phyloP scores from a whole-genome alignment of 495 filamentous ascomycete genomes.

The Penicillium argentinense region DNA sequence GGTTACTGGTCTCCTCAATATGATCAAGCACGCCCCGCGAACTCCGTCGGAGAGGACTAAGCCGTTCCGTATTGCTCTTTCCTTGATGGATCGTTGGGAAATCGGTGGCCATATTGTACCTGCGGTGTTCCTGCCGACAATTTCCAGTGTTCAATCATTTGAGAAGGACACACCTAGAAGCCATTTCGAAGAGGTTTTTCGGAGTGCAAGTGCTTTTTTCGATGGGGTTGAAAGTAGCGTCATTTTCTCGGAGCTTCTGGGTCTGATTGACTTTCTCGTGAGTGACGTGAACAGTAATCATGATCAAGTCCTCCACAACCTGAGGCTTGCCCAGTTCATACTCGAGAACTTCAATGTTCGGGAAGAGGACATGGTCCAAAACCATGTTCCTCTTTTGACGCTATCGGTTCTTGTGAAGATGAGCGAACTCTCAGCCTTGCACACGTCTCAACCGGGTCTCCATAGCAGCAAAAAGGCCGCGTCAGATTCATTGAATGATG shows the following conservation, averaged over 20 bases:
- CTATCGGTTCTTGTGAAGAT: conserved; percentile 64
- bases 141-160: conserved; percentile 73
- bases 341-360: conserved; percentile 86
- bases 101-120: conserved; percentile 88
- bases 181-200: conserved; percentile 81
- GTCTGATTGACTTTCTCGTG: conserved; percentile 37
- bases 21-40: conserved; percentile 60
- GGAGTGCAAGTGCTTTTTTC: conserved; percentile 93
- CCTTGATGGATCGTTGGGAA: conserved; percentile 97
- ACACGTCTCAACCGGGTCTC: conserved; percentile 3
- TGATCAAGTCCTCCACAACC: conserved; percentile 45
- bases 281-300: conserved; percentile 36
- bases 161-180: conserved; percentile 57
- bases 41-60: conserved; percentile 71
- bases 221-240: conserved; percentile 92
- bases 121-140: conserved; percentile 81
- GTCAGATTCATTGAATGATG: conserved; percentile 28
- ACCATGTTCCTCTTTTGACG: conserved; percentile 77
- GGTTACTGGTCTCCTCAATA: conserved; percentile 68
- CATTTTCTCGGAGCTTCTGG: conserved; percentile 83
- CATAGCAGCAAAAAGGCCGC: conserved; percentile 22
- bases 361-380: conserved; percentile 91
- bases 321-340: conserved; percentile 79
- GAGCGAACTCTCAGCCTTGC: conserved; percentile 25
- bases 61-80: conserved; percentile 88